Evolutionary conservation across 1,284 basidiomycete genomes (phyloP).

Genomic region (Rhodotorula sp.): DNA sequence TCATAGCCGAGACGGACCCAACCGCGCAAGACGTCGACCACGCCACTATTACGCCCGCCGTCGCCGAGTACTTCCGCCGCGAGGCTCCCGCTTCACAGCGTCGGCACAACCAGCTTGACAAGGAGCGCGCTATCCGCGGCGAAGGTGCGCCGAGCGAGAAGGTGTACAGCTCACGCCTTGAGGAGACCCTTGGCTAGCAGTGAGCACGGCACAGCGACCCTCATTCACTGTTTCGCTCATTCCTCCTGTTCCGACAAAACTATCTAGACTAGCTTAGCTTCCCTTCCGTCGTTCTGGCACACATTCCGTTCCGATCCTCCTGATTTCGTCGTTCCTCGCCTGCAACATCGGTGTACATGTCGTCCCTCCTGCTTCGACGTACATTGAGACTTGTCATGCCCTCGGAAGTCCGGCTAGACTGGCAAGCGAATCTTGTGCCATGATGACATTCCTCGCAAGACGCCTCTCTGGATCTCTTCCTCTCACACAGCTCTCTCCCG

Average conservation of each 20-base stretch:
- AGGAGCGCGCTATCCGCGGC: slow-evolving; percentile 30
- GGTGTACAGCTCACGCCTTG: slow-evolving; percentile 19
- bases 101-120: slow-evolving; percentile 29
- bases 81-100: slow-evolving; percentile 18
- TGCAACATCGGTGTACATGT: too few species aligned
- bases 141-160: slow-evolving; percentile 9
- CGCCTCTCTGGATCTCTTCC: too few species aligned
- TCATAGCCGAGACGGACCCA: slow-evolving; percentile 32
- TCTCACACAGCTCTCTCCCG: neutral
- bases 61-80: slow-evolving; percentile 37
- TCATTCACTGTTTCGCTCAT: neutral
- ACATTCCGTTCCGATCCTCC: too few species aligned
- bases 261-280: too few species aligned
- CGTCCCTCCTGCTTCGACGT: too few species aligned
- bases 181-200: slow-evolving; percentile 21
- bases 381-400: too few species aligned
- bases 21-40: slow-evolving; percentile 31
- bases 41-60: slow-evolving; percentile 35
- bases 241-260: too few species aligned
- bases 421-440: too few species aligned
- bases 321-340: too few species aligned
- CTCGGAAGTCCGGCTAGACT: too few species aligned
- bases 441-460: too few species aligned
- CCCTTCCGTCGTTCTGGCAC: too few species aligned
- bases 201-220: neutral